Conservation (phyloP, 305 asterid species). For the Solanum hybrid region DNA sequence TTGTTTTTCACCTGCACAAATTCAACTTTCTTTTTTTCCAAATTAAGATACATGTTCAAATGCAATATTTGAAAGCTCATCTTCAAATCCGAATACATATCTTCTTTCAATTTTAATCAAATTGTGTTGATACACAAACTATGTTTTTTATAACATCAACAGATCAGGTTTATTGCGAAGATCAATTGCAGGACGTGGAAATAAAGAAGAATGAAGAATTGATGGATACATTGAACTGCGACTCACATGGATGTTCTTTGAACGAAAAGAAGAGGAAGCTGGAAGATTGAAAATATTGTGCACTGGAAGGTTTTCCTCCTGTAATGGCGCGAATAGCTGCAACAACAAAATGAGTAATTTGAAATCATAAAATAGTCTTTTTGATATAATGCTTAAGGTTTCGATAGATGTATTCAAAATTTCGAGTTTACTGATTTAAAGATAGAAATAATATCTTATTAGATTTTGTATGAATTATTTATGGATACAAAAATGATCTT, state of each 20-base stretch:
- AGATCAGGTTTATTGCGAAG: conserved; percentile 38
- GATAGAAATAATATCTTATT: no score
- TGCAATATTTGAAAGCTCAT: no score
- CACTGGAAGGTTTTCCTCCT: neutral
- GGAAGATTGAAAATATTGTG: neutral
- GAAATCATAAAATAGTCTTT: neutral
- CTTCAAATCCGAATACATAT: no score
- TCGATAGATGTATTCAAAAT: neutral
- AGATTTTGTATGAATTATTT: no score
- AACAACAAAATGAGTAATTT: neutral
- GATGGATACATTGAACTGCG: conserved; percentile 33
- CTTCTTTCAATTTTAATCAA: no score
- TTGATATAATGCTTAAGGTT: neutral
- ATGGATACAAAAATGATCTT: no score
- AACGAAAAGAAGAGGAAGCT: conserved; percentile 39
- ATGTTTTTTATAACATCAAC: conserved; percentile 7
- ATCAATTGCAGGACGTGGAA: conserved; percentile 34
- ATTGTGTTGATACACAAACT: neutral
- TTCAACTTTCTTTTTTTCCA: no score
- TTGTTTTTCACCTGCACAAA: no score
- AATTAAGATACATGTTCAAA: no score
- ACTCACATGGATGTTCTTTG: conserved; percentile 22
- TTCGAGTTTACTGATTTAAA: no score
- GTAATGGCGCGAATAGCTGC: neutral
- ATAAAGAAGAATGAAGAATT: conserved; percentile 46